phyloP scores from a whole-genome alignment of 768 basidiomycete species.

The Naganishia antarctica region DNA sequence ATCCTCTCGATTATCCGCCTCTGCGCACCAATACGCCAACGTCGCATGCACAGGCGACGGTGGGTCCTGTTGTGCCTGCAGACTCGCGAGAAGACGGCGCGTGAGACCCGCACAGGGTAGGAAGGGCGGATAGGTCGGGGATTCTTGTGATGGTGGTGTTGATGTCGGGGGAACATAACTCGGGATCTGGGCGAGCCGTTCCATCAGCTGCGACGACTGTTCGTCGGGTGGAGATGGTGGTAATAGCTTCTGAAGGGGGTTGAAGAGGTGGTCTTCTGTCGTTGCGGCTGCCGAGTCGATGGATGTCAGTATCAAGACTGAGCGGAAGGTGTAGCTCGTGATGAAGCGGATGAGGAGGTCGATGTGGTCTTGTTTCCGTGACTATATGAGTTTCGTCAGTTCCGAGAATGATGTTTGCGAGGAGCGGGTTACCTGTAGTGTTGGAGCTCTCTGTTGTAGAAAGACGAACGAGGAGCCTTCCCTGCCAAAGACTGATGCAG shows the following conservation, averaged over 20 bases:
- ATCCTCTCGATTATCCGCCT: slow-evolving; percentile 24
- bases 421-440: neutral
- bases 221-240: neutral
- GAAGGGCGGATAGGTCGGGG: slow-evolving; percentile 1
- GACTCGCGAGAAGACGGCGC: neutral
- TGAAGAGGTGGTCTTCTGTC: slow-evolving; percentile 16
- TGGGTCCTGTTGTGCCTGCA: neutral
- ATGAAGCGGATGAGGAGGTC: slow-evolving; percentile 16
- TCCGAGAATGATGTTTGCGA: neutral
- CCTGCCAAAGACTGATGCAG: slow-evolving; percentile 13
- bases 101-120: neutral
- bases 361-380: slow-evolving; percentile 18
- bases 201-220: neutral
- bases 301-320: slow-evolving; percentile 18
- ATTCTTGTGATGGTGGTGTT: too few species aligned
- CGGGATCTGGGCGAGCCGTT: neutral
- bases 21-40: slow-evolving; percentile 17
- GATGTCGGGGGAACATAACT: neutral
- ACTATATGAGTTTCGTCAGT: neutral
- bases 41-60: slow-evolving; percentile 6
- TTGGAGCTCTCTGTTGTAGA: slow-evolving; percentile 22
- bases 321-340: neutral
- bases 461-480: slow-evolving; percentile 2
- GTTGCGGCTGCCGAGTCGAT: slow-evolving; percentile 21
- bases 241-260: slow-evolving; percentile 1